Conservation (phyloP, 495 filamentous ascomycete genomes). For the Penicillium odoratum region DNA sequence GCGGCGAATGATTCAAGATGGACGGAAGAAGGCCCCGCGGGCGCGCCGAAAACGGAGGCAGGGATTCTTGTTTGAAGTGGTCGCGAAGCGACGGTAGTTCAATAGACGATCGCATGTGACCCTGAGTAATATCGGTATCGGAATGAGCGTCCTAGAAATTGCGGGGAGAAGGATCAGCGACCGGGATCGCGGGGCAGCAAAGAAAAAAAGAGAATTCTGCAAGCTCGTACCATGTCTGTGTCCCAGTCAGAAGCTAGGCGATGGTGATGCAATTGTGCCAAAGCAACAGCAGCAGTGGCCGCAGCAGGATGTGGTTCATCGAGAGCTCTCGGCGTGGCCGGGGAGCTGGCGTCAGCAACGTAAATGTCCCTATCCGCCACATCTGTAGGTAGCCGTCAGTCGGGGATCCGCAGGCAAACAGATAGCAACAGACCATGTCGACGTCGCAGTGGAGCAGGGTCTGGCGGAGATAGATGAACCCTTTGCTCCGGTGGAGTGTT, state of each 20-base stretch:
- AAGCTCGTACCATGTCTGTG: slow-evolving; percentile 68
- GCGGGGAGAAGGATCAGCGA: slow-evolving; percentile 10
- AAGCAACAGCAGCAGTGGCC: slow-evolving; percentile 79
- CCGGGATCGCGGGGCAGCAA: not conserved
- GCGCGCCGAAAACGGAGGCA: slow-evolving; percentile 60
- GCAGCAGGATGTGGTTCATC: slow-evolving; percentile 71
- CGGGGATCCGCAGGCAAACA: not conserved
- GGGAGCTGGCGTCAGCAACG: slow-evolving; percentile 67
- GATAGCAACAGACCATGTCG: slow-evolving; percentile 34
- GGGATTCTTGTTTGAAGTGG: slow-evolving; percentile 70
- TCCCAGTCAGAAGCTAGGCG: slow-evolving; percentile 82
- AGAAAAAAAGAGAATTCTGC: not conserved
- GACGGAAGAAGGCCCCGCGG: slow-evolving; percentile 78
- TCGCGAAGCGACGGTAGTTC: slow-evolving; percentile 73
- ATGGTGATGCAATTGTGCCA: slow-evolving; percentile 85
- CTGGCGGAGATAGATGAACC: slow-evolving; percentile 56
- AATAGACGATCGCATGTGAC: slow-evolving; percentile 58
- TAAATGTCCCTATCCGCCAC: slow-evolving; percentile 52
- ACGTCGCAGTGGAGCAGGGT: slow-evolving; percentile 38
- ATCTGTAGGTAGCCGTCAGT: slow-evolving; percentile 40
- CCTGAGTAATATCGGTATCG: slow-evolving; percentile 65
- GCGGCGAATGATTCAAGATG: slow-evolving; percentile 75
- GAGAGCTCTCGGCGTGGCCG: slow-evolving; percentile 67
- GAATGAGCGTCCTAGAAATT: slow-evolving; percentile 64
- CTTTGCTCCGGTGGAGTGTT: slow-evolving; percentile 83